phyloP scores from a whole-genome alignment of 176 grass and related monocot species.

The Stipa capillata region DNA sequence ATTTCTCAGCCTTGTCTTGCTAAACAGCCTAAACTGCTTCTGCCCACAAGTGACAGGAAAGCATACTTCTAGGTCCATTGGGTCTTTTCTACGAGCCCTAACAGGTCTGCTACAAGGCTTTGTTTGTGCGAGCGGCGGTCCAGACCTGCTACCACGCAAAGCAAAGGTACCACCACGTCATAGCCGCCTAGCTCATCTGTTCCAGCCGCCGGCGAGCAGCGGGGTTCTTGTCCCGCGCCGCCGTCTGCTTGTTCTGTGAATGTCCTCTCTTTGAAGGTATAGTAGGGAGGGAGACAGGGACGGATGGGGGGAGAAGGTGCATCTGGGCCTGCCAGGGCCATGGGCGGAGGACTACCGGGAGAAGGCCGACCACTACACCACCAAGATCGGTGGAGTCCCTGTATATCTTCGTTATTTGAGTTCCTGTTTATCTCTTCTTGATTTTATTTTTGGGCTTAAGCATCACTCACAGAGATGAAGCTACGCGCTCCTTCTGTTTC shows the following conservation, averaged over 20 bases:
- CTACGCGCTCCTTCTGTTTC: not conserved
- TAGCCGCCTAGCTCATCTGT: constrained; percentile 37
- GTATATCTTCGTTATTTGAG: constrained; percentile 34
- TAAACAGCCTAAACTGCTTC: not conserved
- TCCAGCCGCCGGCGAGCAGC: not conserved
- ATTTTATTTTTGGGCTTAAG: not conserved
- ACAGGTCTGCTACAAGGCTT: not conserved
- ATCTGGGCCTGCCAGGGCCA: constrained; percentile 68
- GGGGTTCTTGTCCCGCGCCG: not conserved
- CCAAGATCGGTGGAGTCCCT: constrained; percentile 77
- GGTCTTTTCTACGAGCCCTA: not conserved
- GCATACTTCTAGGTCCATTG: too few species aligned
- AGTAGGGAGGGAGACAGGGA: not conserved
- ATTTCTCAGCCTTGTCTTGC: not conserved
- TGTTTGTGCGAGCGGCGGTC: not conserved
- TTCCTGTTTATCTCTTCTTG: not conserved
- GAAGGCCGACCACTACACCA: constrained; percentile 90
- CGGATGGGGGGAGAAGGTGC: constrained; percentile 47
- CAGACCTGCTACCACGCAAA: not conserved
- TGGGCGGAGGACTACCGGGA: constrained; percentile 78
- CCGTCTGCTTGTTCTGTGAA: not conserved
- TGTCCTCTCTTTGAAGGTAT: not conserved
- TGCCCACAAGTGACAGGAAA: not conserved
- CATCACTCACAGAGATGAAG: not conserved
- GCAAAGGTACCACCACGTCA: not conserved